These are phyloP conservation scores for Persicaria tinctoria DNA, from an alignment of 148 eudicot species.

Conservation along the genomic window DNA sequence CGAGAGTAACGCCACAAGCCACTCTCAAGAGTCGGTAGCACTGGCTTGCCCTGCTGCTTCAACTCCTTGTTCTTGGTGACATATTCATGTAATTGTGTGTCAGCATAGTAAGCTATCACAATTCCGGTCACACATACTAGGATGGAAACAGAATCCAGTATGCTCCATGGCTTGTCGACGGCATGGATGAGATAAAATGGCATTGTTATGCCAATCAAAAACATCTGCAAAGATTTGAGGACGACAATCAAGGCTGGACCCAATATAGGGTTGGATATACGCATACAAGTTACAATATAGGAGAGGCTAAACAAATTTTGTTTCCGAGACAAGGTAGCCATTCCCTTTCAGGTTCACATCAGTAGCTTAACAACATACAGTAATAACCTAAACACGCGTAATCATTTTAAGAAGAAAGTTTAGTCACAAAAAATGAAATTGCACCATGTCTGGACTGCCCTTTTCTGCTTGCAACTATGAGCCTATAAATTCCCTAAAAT, in stretches of 20 bases:
- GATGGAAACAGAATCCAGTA: constrained; percentile 54
- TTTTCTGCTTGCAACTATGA: too few relatives aligned
- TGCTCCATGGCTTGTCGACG: constrained; percentile 38
- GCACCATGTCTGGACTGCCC: too few relatives aligned
- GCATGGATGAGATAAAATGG: constrained; percentile 70
- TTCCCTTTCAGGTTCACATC: too few relatives aligned
- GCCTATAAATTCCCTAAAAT: too few relatives aligned
- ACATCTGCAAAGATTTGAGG: constrained; percentile 38
- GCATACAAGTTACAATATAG: too few relatives aligned
- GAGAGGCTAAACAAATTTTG: too few relatives aligned
- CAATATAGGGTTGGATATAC: background rate
- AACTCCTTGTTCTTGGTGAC: constrained; percentile 39
- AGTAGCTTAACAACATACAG: too few relatives aligned
- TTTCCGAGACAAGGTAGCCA: too few relatives aligned
- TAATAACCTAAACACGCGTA: background rate
- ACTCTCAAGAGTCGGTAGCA: constrained; percentile 41
- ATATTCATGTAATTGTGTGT: constrained; percentile 69
- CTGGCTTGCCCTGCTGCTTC: constrained; percentile 38
- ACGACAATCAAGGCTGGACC: background rate
- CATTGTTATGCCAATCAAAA: constrained; percentile 59
- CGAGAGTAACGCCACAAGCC: constrained; percentile 81
- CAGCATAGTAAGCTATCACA: constrained; percentile 55
- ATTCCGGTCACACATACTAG: constrained; percentile 53
- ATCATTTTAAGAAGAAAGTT: background rate
- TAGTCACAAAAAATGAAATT: too few relatives aligned